A percentile compares a stretch with the other conserved stretches of the same genome.
phyloP scores from a whole-genome alignment of 768 basidiomycete genomes.

The Tylopilus balloui region DNA sequence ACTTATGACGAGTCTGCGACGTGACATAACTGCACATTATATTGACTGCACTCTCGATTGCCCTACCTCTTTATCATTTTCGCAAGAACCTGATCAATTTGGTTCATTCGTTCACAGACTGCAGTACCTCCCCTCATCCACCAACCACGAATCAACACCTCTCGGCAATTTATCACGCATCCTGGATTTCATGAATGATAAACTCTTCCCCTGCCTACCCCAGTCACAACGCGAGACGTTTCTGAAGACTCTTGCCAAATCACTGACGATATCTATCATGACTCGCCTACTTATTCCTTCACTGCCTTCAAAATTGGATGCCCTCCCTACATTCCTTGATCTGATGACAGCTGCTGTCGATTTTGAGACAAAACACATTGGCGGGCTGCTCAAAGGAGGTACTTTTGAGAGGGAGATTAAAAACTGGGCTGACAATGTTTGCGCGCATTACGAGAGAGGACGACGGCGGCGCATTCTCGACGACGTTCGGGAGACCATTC shows the following conservation, averaged over 20 bases:
- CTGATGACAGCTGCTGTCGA: conserved; percentile 53
- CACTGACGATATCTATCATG: conserved; percentile 57
- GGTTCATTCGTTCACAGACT: conserved; percentile 42
- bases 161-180: conserved; percentile 54
- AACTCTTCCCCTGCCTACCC: conserved; percentile 58
- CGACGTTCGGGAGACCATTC: conserved; percentile 50
- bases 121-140: conserved; percentile 43
- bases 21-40: conserved; percentile 58
- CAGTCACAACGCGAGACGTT: conserved; percentile 42
- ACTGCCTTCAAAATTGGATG: conserved; percentile 61
- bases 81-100: conserved; percentile 32
- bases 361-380: conserved; percentile 59
- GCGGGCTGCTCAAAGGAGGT: conserved; percentile 47
- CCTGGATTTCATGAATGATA: conserved; percentile 57
- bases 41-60: conserved; percentile 56
- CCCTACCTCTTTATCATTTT: conserved; percentile 40
- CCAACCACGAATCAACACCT: conserved; percentile 32
- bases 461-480: conserved; percentile 65
- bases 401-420: conserved; percentile 50
- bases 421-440: conserved; percentile 64
- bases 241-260: conserved; percentile 54
- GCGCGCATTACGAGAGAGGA: conserved; percentile 74
- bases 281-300: conserved; percentile 61
- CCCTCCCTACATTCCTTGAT: conserved; percentile 58
- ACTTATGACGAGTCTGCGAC: conserved; percentile 57